Percentiles rank a stretch among this genome's conserved stretches.
These are phyloP conservation scores for Gossypium arboreum DNA, from an alignment of 345 rosid species.

Conservation along the genomic window DNA sequence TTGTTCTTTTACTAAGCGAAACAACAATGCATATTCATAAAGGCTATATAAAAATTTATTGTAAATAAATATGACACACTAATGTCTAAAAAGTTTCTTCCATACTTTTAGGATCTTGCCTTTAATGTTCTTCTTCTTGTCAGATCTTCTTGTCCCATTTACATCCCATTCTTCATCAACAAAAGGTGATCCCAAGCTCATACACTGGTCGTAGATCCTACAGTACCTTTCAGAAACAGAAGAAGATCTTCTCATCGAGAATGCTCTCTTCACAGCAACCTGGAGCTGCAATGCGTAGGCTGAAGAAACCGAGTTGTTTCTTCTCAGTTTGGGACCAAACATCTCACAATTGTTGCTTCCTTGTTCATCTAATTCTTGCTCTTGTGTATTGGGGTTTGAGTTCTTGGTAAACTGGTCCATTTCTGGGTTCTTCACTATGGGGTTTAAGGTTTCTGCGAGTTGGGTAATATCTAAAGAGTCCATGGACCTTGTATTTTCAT, in stretches of 20 bases:
- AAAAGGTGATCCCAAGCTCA: constrained; percentile 37
- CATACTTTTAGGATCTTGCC: constrained; percentile 67
- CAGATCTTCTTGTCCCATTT: constrained; percentile 26
- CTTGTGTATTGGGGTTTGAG: constrained; percentile 10
- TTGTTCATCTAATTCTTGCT: constrained; percentile 17
- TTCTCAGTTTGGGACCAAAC: constrained; percentile 32
- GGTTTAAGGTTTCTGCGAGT: neutral
- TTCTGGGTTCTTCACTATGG: neutral
- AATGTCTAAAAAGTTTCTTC: constrained; percentile 61
- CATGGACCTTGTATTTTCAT: constrained; percentile 32
- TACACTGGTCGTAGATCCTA: constrained; percentile 70
- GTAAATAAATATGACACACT: too few relatives aligned
- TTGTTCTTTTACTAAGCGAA: too few relatives aligned
- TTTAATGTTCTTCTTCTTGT: constrained; percentile 37
- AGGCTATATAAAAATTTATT: too few relatives aligned
- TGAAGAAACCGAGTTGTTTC: constrained; percentile 58
- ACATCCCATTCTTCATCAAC: constrained; percentile 32
- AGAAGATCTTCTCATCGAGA: constrained; percentile 76
- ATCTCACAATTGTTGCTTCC: constrained; percentile 17
- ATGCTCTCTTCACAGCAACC: constrained; percentile 46
- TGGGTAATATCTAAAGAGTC: constrained; percentile 33
- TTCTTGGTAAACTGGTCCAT: constrained; percentile 2
- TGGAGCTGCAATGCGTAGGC: constrained; percentile 28
- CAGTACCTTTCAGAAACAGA: constrained; percentile 76
- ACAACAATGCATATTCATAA: too few relatives aligned